Conservation (phyloP, 495 filamentous ascomycete genomes). For the Hypoxylon perforatum region DNA sequence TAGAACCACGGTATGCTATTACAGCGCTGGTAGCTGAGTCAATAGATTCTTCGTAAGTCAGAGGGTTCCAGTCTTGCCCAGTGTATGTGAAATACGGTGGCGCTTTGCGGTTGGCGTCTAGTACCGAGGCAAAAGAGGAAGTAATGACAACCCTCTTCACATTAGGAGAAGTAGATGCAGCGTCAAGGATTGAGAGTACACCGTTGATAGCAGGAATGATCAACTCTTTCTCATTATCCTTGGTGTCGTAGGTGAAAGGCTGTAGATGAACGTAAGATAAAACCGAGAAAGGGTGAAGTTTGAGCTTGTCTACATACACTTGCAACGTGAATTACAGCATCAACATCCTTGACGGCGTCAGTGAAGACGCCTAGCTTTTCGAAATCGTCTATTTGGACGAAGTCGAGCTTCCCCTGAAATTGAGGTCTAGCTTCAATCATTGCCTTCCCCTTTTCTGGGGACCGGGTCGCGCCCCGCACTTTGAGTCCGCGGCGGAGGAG, state of each 20-base stretch:
- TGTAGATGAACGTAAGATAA: neutral
- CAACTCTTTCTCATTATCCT: conserved; percentile 72
- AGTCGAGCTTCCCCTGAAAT: conserved; percentile 39
- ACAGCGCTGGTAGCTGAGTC: conserved; percentile 52
- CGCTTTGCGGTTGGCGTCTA: conserved; percentile 56
- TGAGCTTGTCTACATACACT: conserved; percentile 44
- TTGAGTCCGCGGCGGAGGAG: conserved; percentile 7
- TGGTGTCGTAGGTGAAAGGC: conserved; percentile 52
- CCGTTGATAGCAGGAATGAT: conserved; percentile 75
- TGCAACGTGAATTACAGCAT: conserved; percentile 40
- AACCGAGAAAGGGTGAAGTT: neutral
- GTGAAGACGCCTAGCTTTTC: conserved; percentile 11
- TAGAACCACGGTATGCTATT: conserved; percentile 66
- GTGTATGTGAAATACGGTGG: conserved; percentile 68
- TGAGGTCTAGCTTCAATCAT: conserved; percentile 41
- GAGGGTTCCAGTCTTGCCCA: conserved; percentile 73
- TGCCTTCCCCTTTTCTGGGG: conserved; percentile 22
- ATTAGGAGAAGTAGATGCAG: conserved; percentile 60
- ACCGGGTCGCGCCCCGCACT: conserved; percentile 28
- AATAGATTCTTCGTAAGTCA: conserved; percentile 69
- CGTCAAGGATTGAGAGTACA: conserved; percentile 73
- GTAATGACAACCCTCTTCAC: conserved; percentile 75
- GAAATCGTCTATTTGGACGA: conserved; percentile 34
- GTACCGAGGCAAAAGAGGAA: conserved; percentile 71
- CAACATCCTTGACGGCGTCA: conserved; percentile 34